phyloP scores from a whole-genome alignment of 352 stramenopile species.

The Peronospora tabacina region DNA sequence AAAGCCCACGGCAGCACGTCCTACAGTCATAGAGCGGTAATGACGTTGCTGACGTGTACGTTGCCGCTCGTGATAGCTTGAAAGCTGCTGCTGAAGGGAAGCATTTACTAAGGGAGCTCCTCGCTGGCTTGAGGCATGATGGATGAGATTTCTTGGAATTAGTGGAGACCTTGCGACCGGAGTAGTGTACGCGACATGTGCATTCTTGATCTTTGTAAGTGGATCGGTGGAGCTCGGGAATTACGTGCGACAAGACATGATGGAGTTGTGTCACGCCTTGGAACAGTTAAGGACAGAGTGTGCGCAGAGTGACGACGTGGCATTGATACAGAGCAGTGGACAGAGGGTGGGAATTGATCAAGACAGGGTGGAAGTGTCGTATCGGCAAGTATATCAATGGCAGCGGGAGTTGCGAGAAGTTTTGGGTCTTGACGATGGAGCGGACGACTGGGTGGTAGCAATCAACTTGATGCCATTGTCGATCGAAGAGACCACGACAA shows the following conservation, averaged over 20 bases:
- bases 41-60: slow-evolving; percentile 16
- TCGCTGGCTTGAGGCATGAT: slow-evolving; percentile 18
- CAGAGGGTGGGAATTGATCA: neutral
- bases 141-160: neutral
- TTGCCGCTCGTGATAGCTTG: slow-evolving; percentile 29
- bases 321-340: slow-evolving; percentile 10
- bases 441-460: slow-evolving; percentile 17
- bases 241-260: slow-evolving; percentile 1
- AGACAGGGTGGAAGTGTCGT: slow-evolving; percentile 6
- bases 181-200: slow-evolving; percentile 19
- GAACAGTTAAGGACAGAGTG: slow-evolving; percentile 1
- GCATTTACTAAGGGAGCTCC: slow-evolving; percentile 21
- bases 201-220: slow-evolving; percentile 12
- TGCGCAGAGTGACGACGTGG: slow-evolving; percentile 5
- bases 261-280: slow-evolving; percentile 14
- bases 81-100: slow-evolving; percentile 31
- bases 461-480: slow-evolving; percentile 42
- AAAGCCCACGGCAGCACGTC: slow-evolving; percentile 34
- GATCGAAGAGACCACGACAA: slow-evolving; percentile 36
- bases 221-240: neutral
- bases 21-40: slow-evolving; percentile 21
- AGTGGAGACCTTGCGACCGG: neutral
- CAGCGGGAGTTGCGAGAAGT: slow-evolving; percentile 6
- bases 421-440: neutral
- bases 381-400: slow-evolving; percentile 20